phyloP scores from a whole-genome alignment of 108 stramenopile genomes.

The Nitzschia palea region DNA sequence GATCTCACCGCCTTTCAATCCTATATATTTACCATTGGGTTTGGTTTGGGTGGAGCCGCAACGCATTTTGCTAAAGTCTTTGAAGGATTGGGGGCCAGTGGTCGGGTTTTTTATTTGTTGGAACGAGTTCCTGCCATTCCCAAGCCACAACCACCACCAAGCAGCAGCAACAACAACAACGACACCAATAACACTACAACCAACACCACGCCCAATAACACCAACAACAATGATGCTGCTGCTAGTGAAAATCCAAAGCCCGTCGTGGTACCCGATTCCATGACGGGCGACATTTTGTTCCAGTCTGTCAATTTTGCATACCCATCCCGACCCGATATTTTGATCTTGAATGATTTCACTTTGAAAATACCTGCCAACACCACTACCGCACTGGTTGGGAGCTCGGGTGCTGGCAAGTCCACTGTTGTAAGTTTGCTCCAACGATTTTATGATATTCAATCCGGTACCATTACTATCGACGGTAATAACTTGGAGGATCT shows the following conservation, averaged over 20 bases:
- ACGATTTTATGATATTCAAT: slow-evolving; percentile 87
- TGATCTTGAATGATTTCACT: slow-evolving; percentile 62
- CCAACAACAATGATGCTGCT: neutral
- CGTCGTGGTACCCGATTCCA: slow-evolving; percentile 48
- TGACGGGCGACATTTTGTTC: slow-evolving; percentile 61
- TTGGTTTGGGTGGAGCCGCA: slow-evolving; percentile 45
- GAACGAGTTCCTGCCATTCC: slow-evolving; percentile 63
- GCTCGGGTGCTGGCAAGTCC: slow-evolving; percentile 79
- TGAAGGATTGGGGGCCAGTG: slow-evolving; percentile 67
- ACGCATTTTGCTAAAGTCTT: slow-evolving; percentile 36
- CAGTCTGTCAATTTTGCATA: slow-evolving; percentile 82
- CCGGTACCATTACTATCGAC: slow-evolving; percentile 73
- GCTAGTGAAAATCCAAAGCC: slow-evolving; percentile 14
- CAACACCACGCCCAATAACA: neutral
- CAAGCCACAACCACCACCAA: slow-evolving; percentile 10
- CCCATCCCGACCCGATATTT: slow-evolving; percentile 80
- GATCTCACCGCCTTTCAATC: slow-evolving; percentile 74
- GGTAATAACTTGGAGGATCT: slow-evolving; percentile 73
- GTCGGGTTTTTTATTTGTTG: slow-evolving; percentile 65
- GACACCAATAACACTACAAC: neutral
- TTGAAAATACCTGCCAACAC: slow-evolving; percentile 35
- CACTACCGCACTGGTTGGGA: slow-evolving; percentile 7
- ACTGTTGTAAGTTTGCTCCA: slow-evolving; percentile 83
- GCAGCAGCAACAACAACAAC: too few relatives aligned
- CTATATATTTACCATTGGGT: slow-evolving; percentile 65